Evolutionary conservation across 768 basidiomycete genomes (phyloP).

Genomic region (Aureoboletus auriporus): DNA sequence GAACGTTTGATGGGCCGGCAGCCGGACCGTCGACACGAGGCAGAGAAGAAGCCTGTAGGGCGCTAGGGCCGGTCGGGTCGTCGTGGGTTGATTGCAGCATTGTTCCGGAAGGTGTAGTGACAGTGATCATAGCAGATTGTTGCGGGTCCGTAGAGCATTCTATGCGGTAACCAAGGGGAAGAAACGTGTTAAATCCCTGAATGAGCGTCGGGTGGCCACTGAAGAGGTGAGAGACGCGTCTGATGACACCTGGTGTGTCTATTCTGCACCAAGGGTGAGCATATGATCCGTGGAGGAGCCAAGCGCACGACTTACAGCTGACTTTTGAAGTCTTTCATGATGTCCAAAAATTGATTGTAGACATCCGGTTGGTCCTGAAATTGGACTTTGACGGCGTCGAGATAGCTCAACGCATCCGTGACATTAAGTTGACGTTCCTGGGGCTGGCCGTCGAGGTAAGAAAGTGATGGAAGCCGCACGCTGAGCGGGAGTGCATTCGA

Average conservation of each 20-base stretch:
- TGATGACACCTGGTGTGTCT: slow-evolving; percentile 96
- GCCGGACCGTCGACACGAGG: slow-evolving; percentile 16
- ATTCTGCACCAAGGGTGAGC: slow-evolving; percentile 50
- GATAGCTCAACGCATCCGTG: slow-evolving; percentile 57
- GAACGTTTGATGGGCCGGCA: slow-evolving; percentile 3
- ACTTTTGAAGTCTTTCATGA: slow-evolving; percentile 76
- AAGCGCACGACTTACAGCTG: slow-evolving; percentile 40
- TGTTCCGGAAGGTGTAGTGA: slow-evolving; percentile 71
- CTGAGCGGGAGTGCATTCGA: slow-evolving; percentile 2
- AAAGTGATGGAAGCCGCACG: slow-evolving; percentile 17
- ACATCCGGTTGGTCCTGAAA: slow-evolving; percentile 58
- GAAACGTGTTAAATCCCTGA: slow-evolving; percentile 97
- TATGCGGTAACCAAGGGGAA: slow-evolving; percentile 92
- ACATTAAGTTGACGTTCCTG: slow-evolving; percentile 52
- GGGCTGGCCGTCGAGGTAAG: slow-evolving; percentile 24
- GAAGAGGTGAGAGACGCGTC: slow-evolving; percentile 91
- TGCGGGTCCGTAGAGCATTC: slow-evolving; percentile 67
- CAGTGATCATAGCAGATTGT: slow-evolving; percentile 66
- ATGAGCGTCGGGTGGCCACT: slow-evolving; percentile 87
- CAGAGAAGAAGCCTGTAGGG: slow-evolving; percentile 37
- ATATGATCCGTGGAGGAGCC: not conserved
- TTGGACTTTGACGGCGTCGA: slow-evolving; percentile 61
- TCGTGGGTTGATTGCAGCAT: slow-evolving; percentile 52
- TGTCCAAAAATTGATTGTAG: slow-evolving; percentile 61
- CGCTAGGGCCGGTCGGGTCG: slow-evolving; percentile 36